Conservation (phyloP, 495 filamentous ascomycete species). For the Trichodelitschia bisporula region DNA sequence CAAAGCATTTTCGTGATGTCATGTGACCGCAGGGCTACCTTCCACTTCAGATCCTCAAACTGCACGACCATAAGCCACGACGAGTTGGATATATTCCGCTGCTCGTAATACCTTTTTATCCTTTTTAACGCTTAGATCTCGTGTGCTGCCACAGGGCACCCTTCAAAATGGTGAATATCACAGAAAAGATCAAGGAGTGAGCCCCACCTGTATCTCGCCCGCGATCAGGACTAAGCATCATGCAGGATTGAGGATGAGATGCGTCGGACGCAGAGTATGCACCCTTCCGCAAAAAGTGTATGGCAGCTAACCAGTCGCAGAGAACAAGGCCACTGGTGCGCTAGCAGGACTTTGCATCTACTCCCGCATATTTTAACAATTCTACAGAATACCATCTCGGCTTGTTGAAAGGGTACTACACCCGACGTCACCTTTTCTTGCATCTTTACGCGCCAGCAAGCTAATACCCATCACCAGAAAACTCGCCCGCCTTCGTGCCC, state of each 20-base stretch:
- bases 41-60: too few relatives aligned
- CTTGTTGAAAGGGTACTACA: constrained; percentile 72
- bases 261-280: constrained; percentile 83
- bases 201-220: constrained; percentile 9
- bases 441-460: constrained; percentile 5
- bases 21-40: too few relatives aligned
- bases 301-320: constrained; percentile 22
- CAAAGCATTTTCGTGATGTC: too few relatives aligned
- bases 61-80: too few relatives aligned
- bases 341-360: constrained; percentile 1
- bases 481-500: constrained; percentile 81
- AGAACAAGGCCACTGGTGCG: constrained; percentile 97
- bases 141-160: too few relatives aligned
- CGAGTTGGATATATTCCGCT: too few relatives aligned
- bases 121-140: too few relatives aligned
- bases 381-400: constrained; percentile 86
- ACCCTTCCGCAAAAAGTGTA: neutral
- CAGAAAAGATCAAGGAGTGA: constrained; percentile 98
- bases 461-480: constrained; percentile 31
- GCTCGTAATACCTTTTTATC: too few relatives aligned
- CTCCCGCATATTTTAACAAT: constrained; percentile 1
- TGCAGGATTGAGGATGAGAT: constrained; percentile 98
- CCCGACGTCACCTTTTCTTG: neutral
- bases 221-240: constrained; percentile 4
- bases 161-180: constrained; percentile 93